Evolutionary conservation across 169 alveolate genomes (phyloP), one percentile per base, ranked within the genome.

Genomic region (Plasmodium fragile): DNA sequence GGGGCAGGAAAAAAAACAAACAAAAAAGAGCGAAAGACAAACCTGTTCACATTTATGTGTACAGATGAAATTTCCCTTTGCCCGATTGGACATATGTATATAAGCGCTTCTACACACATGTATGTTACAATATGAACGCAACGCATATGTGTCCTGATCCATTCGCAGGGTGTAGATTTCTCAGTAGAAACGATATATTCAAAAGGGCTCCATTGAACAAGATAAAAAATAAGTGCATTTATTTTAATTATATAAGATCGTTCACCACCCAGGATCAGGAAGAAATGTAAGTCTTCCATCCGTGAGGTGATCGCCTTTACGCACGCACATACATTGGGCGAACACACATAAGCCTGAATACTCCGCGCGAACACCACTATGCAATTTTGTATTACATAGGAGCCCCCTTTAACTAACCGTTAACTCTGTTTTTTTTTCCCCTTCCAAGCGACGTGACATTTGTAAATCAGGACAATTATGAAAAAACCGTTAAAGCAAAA

Each of bases 401-500:
- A 49, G 22, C 30, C n/a, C 30, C 30, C 25, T 36, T 10, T 30
- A 25, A 83, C 32, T 25, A 25, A 39, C 18, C 30, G 53, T 22
- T 73, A 28, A 11, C 34, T 53, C 11, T n/a, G n/a, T 49, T 18
- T 82, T 69, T 82, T 82, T 10, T 7, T 55, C 36, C 39, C 49
- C 71, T 30, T 13, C 30, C 87, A n/a, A 75, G 92, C 53, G 93
- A 92, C 70, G 96, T 96, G 32, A 95, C 97, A 7, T 94, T 96
- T 79, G 72, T 94, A 39, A 83, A 75, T 91, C 93, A 81, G 18
- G 95, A 96, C 55, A 97, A 92, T 81, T 69, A 93, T 34, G 97
- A 96, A 75, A 96, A 80, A 36, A 93, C 93, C 30, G 97, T 94
- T 28, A 92, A 92, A 53, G 97, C 95, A 16, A 95, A 96, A 45